phyloP scores from a whole-genome alignment of 176 grass and related monocot species.

The Avena sativa region DNA sequence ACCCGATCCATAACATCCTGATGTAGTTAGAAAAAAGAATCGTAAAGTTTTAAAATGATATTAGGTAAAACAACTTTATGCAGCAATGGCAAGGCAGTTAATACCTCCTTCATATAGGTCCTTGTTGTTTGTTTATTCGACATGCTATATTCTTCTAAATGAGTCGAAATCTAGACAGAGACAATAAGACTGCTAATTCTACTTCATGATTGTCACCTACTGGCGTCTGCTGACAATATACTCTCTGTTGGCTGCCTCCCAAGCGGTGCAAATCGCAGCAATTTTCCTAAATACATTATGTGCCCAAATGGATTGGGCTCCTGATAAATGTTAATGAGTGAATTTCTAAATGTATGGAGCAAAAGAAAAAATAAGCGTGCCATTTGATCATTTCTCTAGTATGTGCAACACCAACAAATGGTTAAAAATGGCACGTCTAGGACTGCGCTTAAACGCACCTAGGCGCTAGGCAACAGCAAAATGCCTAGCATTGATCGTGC shows the following conservation, averaged over 20 bases:
- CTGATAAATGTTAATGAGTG: background rate
- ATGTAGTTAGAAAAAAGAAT: slow-evolving; percentile 19
- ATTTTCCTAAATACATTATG: background rate
- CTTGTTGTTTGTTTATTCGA: background rate
- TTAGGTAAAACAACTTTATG: background rate
- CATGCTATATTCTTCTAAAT: background rate
- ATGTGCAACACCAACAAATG: background rate
- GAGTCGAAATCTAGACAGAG: background rate
- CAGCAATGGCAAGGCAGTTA: background rate
- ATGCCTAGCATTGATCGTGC: too few relatives aligned
- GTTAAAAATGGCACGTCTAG: too few relatives aligned
- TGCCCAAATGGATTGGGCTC: background rate
- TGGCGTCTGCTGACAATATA: slow-evolving; percentile 23
- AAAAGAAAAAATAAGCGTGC: too few relatives aligned
- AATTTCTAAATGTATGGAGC: too few relatives aligned
- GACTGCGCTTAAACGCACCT: too few relatives aligned
- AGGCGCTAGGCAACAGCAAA: too few relatives aligned
- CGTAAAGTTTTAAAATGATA: background rate
- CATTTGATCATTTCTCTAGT: background rate
- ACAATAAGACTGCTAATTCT: slow-evolving; percentile 14
- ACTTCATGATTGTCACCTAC: slow-evolving; percentile 4
- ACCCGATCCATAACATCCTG: slow-evolving; percentile 19
- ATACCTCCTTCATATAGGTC: background rate
- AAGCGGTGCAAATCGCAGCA: background rate
- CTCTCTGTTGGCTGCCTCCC: background rate